Base-by-base conservation (phyloP, 305 asterid species). In the Plantago coronopus region DNA sequence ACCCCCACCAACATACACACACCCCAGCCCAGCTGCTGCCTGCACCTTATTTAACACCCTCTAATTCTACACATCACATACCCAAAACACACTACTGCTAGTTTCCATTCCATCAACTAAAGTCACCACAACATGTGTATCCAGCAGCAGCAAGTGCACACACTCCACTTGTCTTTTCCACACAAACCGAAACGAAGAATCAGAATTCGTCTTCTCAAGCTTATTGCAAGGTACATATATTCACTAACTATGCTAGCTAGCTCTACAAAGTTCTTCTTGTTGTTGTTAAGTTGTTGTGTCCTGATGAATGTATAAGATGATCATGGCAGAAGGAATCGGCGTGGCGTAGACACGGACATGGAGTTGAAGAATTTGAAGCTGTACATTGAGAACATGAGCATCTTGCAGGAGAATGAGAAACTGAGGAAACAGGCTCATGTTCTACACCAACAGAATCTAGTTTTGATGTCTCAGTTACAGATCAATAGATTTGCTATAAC, bases 371-470 rank as follows among this genome's bases (percentile, higher is more conserved):
- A 84, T 63, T 59, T 87, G 82, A 87, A 76, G 79, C 63, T 87
- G 49, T 84, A 82, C 70, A 79, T 84, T 71, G 86, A 82, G 84
- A 87, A 87, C 70, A 81, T 84, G 57, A 82, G 75, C 61, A 87
- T 87, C 55, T 18, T 72, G 23, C 72, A 80, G 70, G 90, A 80
- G 71, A 87, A 87, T 61, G 88, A 84, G 11, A 82, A 73, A 45
- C 46, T 87, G 68, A 82, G 83, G 72, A 77, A 71, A 69, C 67
- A 78, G 47, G 93, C 88, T 17, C 51, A 44, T 54, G 66, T 80
- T 16, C 86, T 87, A n/a, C 88, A 74, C 68, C 85, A 80, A 68
- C 94, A 87, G 78, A 87, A 84, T 59, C 78, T 75, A 57, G 81
- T 82, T 63, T 67, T 87, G 67, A 66, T 75, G 71, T 73, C 82